Evolutionary conservation across 225 moss, liverwort and hornwort genomes (phyloP).

Genomic region (Straminergon stramineum): DNA sequence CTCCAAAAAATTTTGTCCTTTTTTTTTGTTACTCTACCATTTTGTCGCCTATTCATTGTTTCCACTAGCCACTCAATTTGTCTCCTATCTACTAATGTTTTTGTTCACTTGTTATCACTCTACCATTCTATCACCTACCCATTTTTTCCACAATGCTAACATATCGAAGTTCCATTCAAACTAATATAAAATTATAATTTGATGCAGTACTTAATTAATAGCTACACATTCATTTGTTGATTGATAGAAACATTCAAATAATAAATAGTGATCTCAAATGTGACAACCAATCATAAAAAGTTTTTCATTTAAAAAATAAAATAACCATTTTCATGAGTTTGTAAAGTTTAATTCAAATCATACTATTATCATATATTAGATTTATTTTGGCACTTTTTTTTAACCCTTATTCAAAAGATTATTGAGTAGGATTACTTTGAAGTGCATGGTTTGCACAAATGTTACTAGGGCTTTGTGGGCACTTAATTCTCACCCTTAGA

Average conservation of each 20-base stretch:
- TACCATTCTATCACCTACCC: no score
- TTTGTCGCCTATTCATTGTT: no score
- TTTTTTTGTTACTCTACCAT: no score
- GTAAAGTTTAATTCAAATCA: not conserved
- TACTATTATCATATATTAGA: not conserved
- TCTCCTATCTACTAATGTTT: no score
- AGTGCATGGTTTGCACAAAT: not conserved
- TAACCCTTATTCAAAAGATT: not conserved
- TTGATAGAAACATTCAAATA: not conserved
- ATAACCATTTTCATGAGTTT: not conserved
- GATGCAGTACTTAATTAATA: not conserved
- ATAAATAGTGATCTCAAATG: not conserved
- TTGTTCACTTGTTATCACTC: no score
- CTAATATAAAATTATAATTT: not conserved
- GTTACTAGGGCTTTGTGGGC: not conserved
- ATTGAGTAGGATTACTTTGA: not conserved
- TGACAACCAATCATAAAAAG: not conserved
- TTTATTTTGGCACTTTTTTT: no score
- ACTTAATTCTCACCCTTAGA: no score
- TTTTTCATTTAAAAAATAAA: not conserved
- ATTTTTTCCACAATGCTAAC: no score
- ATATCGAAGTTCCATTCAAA: not conserved
- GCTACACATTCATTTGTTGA: not conserved
- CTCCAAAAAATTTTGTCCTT: no score
- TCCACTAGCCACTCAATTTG: no score